phyloP scores from a whole-genome alignment of 192 early-diverging fungal genomes.

The Dispira parvispora region DNA sequence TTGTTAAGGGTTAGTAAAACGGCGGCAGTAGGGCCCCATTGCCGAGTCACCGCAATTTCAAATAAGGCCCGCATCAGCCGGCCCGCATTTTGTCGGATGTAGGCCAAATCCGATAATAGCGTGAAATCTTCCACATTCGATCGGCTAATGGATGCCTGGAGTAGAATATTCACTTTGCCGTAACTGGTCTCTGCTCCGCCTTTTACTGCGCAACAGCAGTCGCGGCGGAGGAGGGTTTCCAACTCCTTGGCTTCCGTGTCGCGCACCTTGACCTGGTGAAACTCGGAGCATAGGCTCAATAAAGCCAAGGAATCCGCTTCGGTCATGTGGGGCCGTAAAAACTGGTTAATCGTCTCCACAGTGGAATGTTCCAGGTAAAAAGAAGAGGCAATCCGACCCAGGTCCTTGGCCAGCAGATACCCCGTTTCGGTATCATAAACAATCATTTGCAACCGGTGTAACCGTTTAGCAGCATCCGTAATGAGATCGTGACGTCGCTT shows the following conservation, averaged over 20 bases:
- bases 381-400: constrained; percentile 82
- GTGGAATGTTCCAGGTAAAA: constrained; percentile 83
- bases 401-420: constrained; percentile 72
- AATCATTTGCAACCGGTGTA: constrained; percentile 87
- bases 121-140: constrained; percentile 80
- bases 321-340: constrained; percentile 77
- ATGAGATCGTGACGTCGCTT: constrained; percentile 72
- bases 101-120: constrained; percentile 80
- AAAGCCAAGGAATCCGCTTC: constrained; percentile 85
- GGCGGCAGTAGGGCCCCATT: constrained; percentile 69
- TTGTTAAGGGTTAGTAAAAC: constrained; percentile 73
- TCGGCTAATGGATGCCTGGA: constrained; percentile 76
- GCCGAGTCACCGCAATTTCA: constrained; percentile 80
- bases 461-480: constrained; percentile 44
- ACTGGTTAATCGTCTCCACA: constrained; percentile 73
- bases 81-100: constrained; percentile 86
- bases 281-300: constrained; percentile 82
- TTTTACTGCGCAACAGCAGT: constrained; percentile 77
- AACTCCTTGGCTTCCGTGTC: constrained; percentile 79
- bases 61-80: constrained; percentile 91
- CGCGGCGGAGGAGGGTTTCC: constrained; percentile 37
- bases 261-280: constrained; percentile 84
- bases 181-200: constrained; percentile 63
- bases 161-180: constrained; percentile 87
- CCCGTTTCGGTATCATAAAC: constrained; percentile 68